These are phyloP conservation scores for Yamadazyma ubonensis DNA, from an alignment of 805 yeast genomes.

Conservation along the genomic window DNA sequence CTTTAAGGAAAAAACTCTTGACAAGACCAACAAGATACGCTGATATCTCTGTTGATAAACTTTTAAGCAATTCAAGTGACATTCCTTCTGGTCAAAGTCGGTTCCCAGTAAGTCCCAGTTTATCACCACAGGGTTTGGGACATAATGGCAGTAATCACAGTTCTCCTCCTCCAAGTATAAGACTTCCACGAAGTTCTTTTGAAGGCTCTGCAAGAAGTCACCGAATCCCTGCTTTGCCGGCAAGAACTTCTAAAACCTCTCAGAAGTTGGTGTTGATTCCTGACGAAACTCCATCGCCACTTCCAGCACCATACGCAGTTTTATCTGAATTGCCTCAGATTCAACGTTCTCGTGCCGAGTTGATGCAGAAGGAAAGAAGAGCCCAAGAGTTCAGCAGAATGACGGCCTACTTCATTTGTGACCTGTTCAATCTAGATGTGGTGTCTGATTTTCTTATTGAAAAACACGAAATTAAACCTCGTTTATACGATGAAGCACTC, in stretches of 20 bases:
- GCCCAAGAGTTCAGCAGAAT: constrained; percentile 73
- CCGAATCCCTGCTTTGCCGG: constrained; percentile 55
- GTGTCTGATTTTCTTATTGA: constrained; percentile 63
- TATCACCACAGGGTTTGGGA: constrained; percentile 16
- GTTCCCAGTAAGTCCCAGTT: constrained; percentile 29
- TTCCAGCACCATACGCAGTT: constrained; percentile 10
- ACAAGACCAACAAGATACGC: constrained; percentile 52
- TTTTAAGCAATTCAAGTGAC: constrained; percentile 76
- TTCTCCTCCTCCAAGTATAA: constrained; percentile 21
- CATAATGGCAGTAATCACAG: constrained; percentile 1
- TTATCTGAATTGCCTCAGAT: constrained; percentile 23
- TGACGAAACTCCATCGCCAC: constrained; percentile 33
- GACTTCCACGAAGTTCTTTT: constrained; percentile 12
- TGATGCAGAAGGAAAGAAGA: constrained; percentile 56
- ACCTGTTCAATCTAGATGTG: constrained; percentile 65
- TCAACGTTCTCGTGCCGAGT: constrained; percentile 52
- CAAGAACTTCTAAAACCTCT: constrained; percentile 81
- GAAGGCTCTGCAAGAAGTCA: constrained; percentile 30
- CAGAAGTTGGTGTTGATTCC: constrained; percentile 89
- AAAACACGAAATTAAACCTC: constrained; percentile 79
- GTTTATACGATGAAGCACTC: constrained; percentile 89
- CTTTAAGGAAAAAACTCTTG: constrained; percentile 28
- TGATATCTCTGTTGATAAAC: constrained; percentile 76
- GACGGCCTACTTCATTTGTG: constrained; percentile 90
- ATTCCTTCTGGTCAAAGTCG: constrained; percentile 79